Conservation (phyloP, 495 filamentous ascomycete genomes). For the Aspergillus funiculosus region DNA sequence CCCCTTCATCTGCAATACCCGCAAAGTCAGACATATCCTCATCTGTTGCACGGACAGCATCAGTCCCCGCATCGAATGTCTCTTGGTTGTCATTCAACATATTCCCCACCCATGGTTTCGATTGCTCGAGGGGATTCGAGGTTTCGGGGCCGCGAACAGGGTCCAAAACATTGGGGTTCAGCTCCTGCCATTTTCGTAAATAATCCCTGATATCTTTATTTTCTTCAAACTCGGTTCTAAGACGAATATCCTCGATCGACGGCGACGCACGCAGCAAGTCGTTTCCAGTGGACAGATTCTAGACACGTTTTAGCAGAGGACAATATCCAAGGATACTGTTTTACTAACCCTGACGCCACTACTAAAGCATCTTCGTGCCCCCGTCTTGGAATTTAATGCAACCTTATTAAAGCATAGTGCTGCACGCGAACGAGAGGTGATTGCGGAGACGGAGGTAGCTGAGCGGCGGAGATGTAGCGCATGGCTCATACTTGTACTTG, state of each 20-base stretch:
- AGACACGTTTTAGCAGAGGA: not conserved
- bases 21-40: conserved; percentile 30
- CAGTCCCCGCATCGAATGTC: conserved; percentile 23
- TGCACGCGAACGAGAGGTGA: not conserved
- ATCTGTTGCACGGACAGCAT: conserved; percentile 22
- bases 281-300: conserved; percentile 3
- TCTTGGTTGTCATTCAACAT: conserved; percentile 44
- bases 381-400: not conserved
- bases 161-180: conserved; percentile 29
- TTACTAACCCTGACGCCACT: conserved; percentile 14
- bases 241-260: conserved; percentile 24
- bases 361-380: conserved; percentile 4
- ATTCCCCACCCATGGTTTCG: conserved; percentile 23
- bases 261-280: conserved; percentile 9
- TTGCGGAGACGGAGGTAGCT: conserved; percentile 3
- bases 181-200: conserved; percentile 49
- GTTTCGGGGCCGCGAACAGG: conserved; percentile 29
- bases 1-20: conserved; percentile 34
- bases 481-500: conserved; percentile 10
- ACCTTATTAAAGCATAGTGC: not conserved
- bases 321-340: not conserved
- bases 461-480: conserved; percentile 7
- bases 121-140: conserved; percentile 6
- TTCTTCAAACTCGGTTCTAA: conserved; percentile 33
- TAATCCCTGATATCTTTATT: conserved; percentile 45